phyloP scores from a whole-genome alignment of 257 asterid genomes.

The Schizonepeta tenuifolia region DNA sequence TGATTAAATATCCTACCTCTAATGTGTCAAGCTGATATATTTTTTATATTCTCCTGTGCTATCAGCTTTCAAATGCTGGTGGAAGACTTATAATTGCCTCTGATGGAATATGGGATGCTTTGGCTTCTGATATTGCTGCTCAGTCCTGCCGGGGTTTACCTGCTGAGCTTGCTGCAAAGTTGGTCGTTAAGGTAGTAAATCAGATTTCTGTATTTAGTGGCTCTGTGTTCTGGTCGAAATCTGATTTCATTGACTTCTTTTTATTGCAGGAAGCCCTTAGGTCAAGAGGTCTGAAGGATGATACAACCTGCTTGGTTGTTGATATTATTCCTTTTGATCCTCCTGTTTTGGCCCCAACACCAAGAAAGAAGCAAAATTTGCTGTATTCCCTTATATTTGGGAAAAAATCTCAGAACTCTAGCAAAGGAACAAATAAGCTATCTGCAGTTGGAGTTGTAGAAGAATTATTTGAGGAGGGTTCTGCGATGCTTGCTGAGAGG shows the following conservation, averaged over 20 bases:
- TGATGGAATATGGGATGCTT: constrained; percentile 98
- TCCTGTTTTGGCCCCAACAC: constrained; percentile 72
- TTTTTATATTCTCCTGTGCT: constrained; percentile 21
- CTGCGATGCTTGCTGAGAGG: constrained; percentile 99
- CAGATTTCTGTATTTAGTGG: neutral
- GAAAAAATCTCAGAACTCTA: constrained; percentile 56
- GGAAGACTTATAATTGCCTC: constrained; percentile 98
- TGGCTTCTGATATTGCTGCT: constrained; percentile 85
- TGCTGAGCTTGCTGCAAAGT: constrained; percentile 92
- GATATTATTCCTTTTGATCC: constrained; percentile 94
- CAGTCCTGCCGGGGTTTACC: constrained; percentile 96
- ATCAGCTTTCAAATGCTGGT: constrained; percentile 94
- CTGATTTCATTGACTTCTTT: constrained; percentile 30
- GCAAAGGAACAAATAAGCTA: constrained; percentile 70
- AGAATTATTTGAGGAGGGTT: constrained; percentile 98
- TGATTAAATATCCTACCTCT: constrained; percentile 8
- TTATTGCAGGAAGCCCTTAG: constrained; percentile 89
- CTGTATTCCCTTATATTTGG: constrained; percentile 70
- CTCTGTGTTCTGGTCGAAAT: neutral
- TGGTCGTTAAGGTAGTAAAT: constrained; percentile 85
- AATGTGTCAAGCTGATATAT: neutral
- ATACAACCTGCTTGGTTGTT: constrained; percentile 98
- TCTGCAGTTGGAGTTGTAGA: constrained; percentile 95
- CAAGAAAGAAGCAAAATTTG: constrained; percentile 73
- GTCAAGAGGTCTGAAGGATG: constrained; percentile 98